Base-by-base conservation (phyloP, 1,284 basidiomycete genomes). In the Rhizoctonia solani region DNA sequence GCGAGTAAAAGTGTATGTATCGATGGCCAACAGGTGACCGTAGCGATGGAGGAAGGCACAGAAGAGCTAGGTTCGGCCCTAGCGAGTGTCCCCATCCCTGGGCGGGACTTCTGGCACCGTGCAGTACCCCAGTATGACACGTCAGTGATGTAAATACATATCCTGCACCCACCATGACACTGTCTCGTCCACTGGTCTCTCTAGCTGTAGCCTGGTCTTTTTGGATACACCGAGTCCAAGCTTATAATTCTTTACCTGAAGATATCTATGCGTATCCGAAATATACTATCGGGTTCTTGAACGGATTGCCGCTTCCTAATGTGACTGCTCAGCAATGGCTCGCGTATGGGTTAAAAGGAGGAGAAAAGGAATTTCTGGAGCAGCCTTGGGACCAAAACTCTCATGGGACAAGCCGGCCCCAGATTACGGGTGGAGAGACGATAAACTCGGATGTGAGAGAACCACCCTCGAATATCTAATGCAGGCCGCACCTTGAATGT, bases 181-280 rank as follows among this genome's bases (percentile, higher is more conserved):
- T 58, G 46, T 34, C 37, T 30, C 67, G 54, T 14, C 44, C 61
- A 19, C 41, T 70, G 30, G 67, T 50, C 23, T 32, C 61, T 39
- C 61, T 65, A 44, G 41, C 39, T 58, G 39, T 23, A 29, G 53
- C 52, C 50, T 34, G 54, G 39, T 39, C 59, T 54, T 29, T 56
- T 47, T 47, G 52, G 44, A 49, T 29, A 50, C 32, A 21, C 25
- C 34, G 30, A 29, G 61, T 61, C 44, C 16, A 46, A 21, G 49
- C 56, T 27, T 68, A 66, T 25, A 54, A 49, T 44, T 55, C 68
- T 39, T 56, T 69, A 39, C 71, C 69, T 25, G 72, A 93, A 72
- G 93, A 95, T 74, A 81, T 87, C 14, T 85, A 87, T 74, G 88
- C 92, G 0, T 92, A 88, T 75, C 93, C 93, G 65, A 95, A 95